phyloP scores from a whole-genome alignment of 768 basidiomycete species.

The Russula dissimulans region DNA sequence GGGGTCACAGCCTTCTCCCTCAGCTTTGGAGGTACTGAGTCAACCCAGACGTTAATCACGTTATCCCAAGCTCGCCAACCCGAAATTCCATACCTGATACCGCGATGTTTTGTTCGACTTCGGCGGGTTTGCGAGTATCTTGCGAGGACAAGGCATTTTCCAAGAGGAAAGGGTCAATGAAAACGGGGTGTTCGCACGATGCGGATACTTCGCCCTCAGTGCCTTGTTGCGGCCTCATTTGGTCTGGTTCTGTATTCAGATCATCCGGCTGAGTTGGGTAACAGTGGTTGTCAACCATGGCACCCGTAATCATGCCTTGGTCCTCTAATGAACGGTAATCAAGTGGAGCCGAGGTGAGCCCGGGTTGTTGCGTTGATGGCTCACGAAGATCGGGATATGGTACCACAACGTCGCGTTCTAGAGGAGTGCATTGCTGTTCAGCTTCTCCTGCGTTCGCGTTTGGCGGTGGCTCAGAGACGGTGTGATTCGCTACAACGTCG shows the following conservation, averaged over 20 bases:
- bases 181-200: not conserved
- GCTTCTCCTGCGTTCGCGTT: not conserved
- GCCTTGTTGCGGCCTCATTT: not conserved
- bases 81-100: not conserved
- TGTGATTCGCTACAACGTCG: not conserved
- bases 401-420: not conserved
- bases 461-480: not conserved
- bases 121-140: not conserved
- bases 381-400: not conserved
- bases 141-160: not conserved
- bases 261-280: not conserved
- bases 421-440: not conserved
- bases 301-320: not conserved
- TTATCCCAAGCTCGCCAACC: not conserved
- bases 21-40: slow-evolving; percentile 15
- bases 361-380: not conserved
- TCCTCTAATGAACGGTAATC: not conserved
- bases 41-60: not conserved
- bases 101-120: not conserved
- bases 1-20: slow-evolving; percentile 2
- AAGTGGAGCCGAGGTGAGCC: not conserved
- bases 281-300: not conserved
- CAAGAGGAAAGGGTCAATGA: not conserved
- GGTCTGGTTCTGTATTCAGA: not conserved
- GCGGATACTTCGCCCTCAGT: not conserved